Percentiles rank a stretch among this genome's conserved stretches.
Conservation (phyloP, 148 eudicot species). For the Silene latifolia region DNA sequence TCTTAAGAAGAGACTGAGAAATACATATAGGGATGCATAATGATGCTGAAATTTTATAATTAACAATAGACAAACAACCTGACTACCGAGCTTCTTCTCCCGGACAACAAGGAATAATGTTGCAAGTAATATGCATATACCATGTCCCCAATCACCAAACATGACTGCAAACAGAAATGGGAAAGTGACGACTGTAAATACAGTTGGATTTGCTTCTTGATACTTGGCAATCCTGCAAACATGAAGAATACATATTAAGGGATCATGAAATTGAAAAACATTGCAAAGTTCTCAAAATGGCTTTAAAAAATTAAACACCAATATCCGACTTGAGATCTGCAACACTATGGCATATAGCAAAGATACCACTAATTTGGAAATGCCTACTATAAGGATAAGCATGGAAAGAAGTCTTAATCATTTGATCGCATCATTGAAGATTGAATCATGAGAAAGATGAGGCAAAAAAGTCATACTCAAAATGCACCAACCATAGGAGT, state of each 20-base stretch:
- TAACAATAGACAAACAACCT: conserved; percentile 27
- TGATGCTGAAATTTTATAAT: not conserved
- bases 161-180: conserved; percentile 65
- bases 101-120: conserved; percentile 35
- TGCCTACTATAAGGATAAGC: not conserved
- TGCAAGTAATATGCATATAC: conserved; percentile 52
- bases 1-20: conserved; percentile 1
- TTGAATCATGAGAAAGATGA: not conserved
- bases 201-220: conserved; percentile 61
- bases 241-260: conserved; percentile 7
- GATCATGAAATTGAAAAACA: conserved; percentile 9
- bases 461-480: not conserved
- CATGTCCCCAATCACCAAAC: conserved; percentile 75
- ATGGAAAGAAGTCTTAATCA: not conserved
- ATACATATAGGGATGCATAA: not conserved
- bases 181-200: conserved; percentile 50
- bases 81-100: conserved; percentile 51
- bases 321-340: not conserved
- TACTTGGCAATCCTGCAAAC: conserved; percentile 56
- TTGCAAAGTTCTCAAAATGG: not conserved
- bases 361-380: not conserved
- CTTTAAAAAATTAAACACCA: not conserved
- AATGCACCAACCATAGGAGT: not conserved
- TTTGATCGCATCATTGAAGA: not conserved
- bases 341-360: not conserved